These are phyloP conservation scores for Diplodia scrobiculata DNA, from an alignment of 2,329 filamentous ascomycete species.

Conservation along the genomic window DNA sequence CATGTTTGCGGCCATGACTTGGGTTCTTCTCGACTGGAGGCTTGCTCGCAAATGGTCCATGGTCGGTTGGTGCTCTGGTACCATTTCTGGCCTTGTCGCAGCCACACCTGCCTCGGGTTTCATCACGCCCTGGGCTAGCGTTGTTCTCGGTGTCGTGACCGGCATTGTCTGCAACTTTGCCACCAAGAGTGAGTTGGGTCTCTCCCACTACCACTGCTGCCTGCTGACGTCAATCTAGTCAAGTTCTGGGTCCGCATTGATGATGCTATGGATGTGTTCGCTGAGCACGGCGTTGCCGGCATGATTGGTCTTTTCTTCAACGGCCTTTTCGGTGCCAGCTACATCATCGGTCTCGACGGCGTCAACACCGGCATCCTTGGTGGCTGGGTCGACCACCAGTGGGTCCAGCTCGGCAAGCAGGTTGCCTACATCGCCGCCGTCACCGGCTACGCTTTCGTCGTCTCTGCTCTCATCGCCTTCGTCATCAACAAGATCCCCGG, in stretches of 20 bases:
- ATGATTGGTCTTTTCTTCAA: slow-evolving; percentile 79
- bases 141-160: slow-evolving; percentile 62
- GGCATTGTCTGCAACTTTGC: slow-evolving; percentile 78
- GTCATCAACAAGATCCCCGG: slow-evolving; percentile 74
- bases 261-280: slow-evolving; percentile 87
- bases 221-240: slow-evolving; percentile 48
- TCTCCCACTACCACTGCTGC: not conserved
- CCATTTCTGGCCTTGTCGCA: slow-evolving; percentile 82
- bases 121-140: slow-evolving; percentile 67
- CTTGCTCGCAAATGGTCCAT: slow-evolving; percentile 93
- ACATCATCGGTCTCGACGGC: slow-evolving; percentile 74
- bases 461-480: slow-evolving; percentile 74
- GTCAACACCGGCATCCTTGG: slow-evolving; percentile 67
- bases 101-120: slow-evolving; percentile 83
- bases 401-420: slow-evolving; percentile 74
- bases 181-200: slow-evolving; percentile 71
- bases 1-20: slow-evolving; percentile 87
- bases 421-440: slow-evolving; percentile 72
- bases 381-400: slow-evolving; percentile 76
- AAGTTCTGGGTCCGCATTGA: slow-evolving; percentile 78
- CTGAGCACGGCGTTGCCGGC: slow-evolving; percentile 82
- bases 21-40: slow-evolving; percentile 94
- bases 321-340: slow-evolving; percentile 72
- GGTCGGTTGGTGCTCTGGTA: slow-evolving; percentile 89
- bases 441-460: slow-evolving; percentile 69